Evolutionary conservation across 306 rosid genomes (phyloP).

Genomic region (Vicia sativa): DNA sequence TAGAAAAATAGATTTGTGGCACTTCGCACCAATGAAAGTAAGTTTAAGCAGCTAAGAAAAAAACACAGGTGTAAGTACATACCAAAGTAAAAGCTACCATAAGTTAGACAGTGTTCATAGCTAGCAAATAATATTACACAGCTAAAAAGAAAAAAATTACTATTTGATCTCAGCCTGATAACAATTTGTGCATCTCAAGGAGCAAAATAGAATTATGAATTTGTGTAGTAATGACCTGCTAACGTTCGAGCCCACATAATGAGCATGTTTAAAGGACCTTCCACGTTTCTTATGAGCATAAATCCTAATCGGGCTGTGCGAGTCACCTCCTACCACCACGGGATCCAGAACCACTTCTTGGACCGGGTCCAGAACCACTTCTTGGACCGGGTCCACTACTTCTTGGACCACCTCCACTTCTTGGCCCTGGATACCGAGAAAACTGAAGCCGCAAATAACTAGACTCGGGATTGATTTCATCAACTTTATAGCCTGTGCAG

Average conservation of each 20-base stretch:
- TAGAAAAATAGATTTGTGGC: neutral
- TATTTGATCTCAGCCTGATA: conserved; percentile 35
- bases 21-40: neutral
- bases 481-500: conserved; percentile 72
- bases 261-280: conserved; percentile 16
- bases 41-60: neutral
- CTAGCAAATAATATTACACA: conserved; percentile 35
- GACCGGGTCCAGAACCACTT: no score
- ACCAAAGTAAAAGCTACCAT: conserved; percentile 25
- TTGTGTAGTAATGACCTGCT: conserved; percentile 8
- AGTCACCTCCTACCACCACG: conserved; percentile 75
- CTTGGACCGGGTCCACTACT: conserved; percentile 16
- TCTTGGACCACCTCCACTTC: conserved; percentile 47
- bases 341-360: no score
- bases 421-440: conserved; percentile 90
- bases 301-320: conserved; percentile 36
- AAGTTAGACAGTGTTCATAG: conserved; percentile 16
- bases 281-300: conserved; percentile 30
- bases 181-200: conserved; percentile 42
- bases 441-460: conserved; percentile 81
- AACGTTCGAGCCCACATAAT: conserved; percentile 33
- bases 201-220: conserved; percentile 32
- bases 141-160: conserved; percentile 27
- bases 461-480: conserved; percentile 66
- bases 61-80: neutral